Percentiles rank a stretch among this genome's conserved stretches.
phyloP scores from a whole-genome alignment of 164 flowering plant genomes.

The Aristolochia fimbriata region DNA sequence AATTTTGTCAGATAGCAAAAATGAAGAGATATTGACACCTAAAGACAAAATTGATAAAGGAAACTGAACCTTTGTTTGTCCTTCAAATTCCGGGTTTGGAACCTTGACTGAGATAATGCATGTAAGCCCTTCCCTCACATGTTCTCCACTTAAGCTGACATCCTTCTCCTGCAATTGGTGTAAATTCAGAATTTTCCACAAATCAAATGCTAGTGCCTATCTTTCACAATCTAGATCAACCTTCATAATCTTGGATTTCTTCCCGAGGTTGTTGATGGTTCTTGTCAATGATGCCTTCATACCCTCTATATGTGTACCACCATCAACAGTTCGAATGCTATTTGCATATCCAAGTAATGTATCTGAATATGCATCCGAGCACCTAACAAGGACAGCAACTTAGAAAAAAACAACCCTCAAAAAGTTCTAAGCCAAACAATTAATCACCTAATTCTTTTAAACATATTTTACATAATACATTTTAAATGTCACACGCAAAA shows the following conservation, averaged over 20 bases:
- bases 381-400: conserved; percentile 35
- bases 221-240: conserved; percentile 17
- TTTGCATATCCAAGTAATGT: conserved; percentile 95
- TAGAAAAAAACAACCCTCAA: neutral
- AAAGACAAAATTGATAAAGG: neutral
- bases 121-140: conserved; percentile 94
- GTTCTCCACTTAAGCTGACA: conserved; percentile 88
- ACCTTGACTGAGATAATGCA: conserved; percentile 91
- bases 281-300: conserved; percentile 82
- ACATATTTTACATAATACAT: neutral
- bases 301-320: conserved; percentile 97
- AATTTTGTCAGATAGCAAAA: conserved; percentile 1
- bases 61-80: conserved; percentile 82
- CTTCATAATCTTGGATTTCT: conserved; percentile 84
- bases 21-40: neutral
- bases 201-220: neutral
- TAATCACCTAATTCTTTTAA: neutral
- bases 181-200: neutral
- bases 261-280: conserved; percentile 76
- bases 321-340: conserved; percentile 94
- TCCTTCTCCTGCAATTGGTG: conserved; percentile 70
- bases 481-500: conserved; percentile 2
- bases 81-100: conserved; percentile 98
- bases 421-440: neutral
- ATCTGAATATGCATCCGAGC: conserved; percentile 93